Conservation (phyloP, 345 rosid genomes). For the Salix udensis region DNA sequence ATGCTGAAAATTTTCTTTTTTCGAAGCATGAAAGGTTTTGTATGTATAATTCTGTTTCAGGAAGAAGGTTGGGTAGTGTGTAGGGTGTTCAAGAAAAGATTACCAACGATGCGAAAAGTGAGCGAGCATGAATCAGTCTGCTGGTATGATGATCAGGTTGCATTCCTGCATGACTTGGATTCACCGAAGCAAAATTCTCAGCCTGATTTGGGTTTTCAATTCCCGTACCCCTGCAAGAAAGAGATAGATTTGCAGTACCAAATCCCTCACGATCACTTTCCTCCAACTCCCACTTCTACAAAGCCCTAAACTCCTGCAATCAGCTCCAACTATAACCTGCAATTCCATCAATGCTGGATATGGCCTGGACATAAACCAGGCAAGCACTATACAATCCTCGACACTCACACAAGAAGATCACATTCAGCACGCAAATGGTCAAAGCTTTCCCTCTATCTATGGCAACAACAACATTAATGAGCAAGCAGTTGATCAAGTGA, state of each 20-base stretch:
- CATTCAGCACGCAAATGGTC: constrained; percentile 36
- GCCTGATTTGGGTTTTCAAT: constrained; percentile 36
- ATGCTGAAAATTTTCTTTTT: background rate
- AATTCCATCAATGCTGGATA: constrained; percentile 37
- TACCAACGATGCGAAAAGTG: constrained; percentile 50
- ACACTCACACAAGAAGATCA: constrained; percentile 43
- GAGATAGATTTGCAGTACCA: constrained; percentile 57
- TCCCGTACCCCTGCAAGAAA: constrained; percentile 69
- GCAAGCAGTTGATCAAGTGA: constrained; percentile 56
- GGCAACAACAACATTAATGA: constrained; percentile 29
- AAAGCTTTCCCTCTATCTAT: constrained; percentile 27
- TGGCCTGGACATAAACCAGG: constrained; percentile 39
- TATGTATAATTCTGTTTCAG: constrained; percentile 13
- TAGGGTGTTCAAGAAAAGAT: constrained; percentile 84
- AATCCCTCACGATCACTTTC: constrained; percentile 49
- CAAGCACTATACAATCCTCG: constrained; percentile 30
- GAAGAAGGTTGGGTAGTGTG: constrained; percentile 98
- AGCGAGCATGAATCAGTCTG: constrained; percentile 54
- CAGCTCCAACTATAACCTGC: constrained; percentile 36
- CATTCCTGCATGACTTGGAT: constrained; percentile 61
- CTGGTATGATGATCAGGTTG: constrained; percentile 80
- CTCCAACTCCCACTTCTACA: constrained; percentile 75
- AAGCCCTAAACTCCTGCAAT: constrained; percentile 62
- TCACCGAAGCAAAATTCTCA: constrained; percentile 57
- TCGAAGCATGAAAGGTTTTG: no score